Evolutionary conservation across 106 monocot species (phyloP).

Genomic region (Platanthera zijinensis): DNA sequence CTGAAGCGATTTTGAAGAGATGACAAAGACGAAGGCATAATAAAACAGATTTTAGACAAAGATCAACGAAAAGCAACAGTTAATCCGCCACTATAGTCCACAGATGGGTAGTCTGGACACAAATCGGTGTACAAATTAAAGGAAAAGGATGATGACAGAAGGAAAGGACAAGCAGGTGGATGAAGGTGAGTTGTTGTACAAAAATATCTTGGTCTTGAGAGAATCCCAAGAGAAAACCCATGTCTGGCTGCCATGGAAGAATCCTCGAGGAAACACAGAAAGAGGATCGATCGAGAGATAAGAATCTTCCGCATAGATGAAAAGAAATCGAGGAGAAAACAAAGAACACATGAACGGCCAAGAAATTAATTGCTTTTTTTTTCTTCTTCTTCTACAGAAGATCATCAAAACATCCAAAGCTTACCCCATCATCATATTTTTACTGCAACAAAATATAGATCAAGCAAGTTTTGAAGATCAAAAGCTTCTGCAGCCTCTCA

Average conservation of each 20-base stretch:
- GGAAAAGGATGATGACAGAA: not conserved
- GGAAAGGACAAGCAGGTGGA: not conserved
- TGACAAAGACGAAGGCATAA: not conserved
- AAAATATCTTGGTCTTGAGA: not conserved
- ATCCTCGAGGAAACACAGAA: not conserved
- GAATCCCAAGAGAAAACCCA: constrained; percentile 2
- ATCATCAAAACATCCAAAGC: not conserved
- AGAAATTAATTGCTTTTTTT: not conserved
- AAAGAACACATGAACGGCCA: not conserved
- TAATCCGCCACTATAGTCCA: not conserved
- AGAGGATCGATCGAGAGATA: not conserved
- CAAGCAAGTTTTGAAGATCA: not conserved
- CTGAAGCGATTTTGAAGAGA: not conserved
- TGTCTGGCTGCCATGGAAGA: not conserved
- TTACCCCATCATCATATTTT: constrained; percentile 14
- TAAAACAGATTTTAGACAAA: not conserved
- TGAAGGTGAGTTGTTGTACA: not conserved
- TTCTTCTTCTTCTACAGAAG: not conserved
- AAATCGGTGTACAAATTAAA: not conserved
- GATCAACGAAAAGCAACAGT: not conserved
- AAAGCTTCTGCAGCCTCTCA: not conserved
- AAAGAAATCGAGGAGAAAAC: constrained; percentile 1
- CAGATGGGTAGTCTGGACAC: not conserved
- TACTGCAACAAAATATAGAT: not conserved
- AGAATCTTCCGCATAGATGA: not conserved